phyloP scores from a whole-genome alignment of 441 rosid genomes.

The Croton laevigatus region DNA sequence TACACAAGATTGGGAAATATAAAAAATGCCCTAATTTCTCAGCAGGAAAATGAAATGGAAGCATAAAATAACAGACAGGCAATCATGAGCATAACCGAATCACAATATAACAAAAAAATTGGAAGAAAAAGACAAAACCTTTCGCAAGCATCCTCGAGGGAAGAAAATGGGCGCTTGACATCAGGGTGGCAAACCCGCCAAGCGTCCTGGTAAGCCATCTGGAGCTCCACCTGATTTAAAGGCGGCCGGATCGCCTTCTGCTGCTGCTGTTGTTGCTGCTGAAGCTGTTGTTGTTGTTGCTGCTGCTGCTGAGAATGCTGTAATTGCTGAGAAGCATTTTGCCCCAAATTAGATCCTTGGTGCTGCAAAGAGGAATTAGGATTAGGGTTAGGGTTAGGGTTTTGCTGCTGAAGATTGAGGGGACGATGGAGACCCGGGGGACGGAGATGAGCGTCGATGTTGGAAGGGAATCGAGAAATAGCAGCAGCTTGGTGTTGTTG shows the following conservation, averaged over 20 bases:
- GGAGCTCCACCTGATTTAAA: slow-evolving; percentile 71
- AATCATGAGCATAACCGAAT: neutral
- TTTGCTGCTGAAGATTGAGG: slow-evolving; percentile 37
- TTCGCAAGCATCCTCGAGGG: slow-evolving; percentile 93
- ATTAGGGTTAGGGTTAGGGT: slow-evolving; percentile 33
- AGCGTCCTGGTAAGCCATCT: slow-evolving; percentile 91
- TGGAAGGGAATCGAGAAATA: slow-evolving; percentile 77
- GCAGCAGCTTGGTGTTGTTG: slow-evolving; percentile 62
- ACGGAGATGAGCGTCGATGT: slow-evolving; percentile 66
- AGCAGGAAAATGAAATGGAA: slow-evolving; percentile 5
- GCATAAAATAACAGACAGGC: neutral
- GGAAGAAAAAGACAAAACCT: slow-evolving; percentile 42
- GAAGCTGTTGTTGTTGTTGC: slow-evolving; percentile 28
- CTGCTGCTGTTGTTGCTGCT: slow-evolving; percentile 46
- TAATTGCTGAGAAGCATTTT: slow-evolving; percentile 28
- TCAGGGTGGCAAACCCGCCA: slow-evolving; percentile 96
- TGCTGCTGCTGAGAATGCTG: slow-evolving; percentile 27
- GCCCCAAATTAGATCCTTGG: slow-evolving; percentile 33
- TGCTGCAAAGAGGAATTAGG: slow-evolving; percentile 29
- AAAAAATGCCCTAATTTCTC: neutral
- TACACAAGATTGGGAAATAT: neutral
- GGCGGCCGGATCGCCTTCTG: slow-evolving; percentile 63
- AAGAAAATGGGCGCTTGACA: slow-evolving; percentile 74
- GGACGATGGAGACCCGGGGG: slow-evolving; percentile 52
- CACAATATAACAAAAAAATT: neutral